Conservation (phyloP, 1,139 yeast genomes). For the Candida freyschussii region DNA sequence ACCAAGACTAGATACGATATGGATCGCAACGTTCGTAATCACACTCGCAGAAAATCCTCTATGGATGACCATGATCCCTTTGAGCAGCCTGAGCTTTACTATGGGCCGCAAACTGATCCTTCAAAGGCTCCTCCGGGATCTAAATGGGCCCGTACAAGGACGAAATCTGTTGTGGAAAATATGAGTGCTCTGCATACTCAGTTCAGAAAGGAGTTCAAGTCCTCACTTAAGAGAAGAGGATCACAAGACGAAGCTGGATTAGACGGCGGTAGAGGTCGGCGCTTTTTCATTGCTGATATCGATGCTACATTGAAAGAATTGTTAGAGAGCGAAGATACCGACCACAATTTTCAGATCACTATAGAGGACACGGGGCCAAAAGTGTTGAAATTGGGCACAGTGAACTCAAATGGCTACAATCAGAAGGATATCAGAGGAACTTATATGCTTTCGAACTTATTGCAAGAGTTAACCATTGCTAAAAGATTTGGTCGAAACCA, state of each 20-base stretch:
- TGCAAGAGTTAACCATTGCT: constrained; percentile 89
- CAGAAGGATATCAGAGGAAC: constrained; percentile 80
- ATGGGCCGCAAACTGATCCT: constrained; percentile 62
- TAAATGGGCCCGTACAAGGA: constrained; percentile 43
- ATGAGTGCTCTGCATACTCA: constrained; percentile 14
- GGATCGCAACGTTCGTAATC: no score
- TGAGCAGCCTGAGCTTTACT: constrained; percentile 64
- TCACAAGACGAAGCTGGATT: constrained; percentile 56
- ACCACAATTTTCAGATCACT: constrained; percentile 79
- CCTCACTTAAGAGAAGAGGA: constrained; percentile 46
- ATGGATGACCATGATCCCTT: constrained; percentile 54
- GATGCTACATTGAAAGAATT: constrained; percentile 68
- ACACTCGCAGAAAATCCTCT: constrained; percentile 32
- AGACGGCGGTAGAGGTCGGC: constrained; percentile 36
- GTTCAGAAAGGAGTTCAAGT: constrained; percentile 18
- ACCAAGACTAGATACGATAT: no score
- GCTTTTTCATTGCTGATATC: constrained; percentile 71
- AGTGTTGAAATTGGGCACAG: constrained; percentile 76
- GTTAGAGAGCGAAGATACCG: constrained; percentile 79
- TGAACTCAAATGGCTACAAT: constrained; percentile 74
- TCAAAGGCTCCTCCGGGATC: constrained; percentile 35
- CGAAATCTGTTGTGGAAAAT: constrained; percentile 38
- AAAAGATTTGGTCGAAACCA: constrained; percentile 72
- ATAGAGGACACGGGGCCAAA: constrained; percentile 94
- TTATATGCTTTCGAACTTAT: constrained; percentile 80